phyloP scores from a whole-genome alignment of 108 stramenopile species.

The Cylindrotheca fusiformis region DNA sequence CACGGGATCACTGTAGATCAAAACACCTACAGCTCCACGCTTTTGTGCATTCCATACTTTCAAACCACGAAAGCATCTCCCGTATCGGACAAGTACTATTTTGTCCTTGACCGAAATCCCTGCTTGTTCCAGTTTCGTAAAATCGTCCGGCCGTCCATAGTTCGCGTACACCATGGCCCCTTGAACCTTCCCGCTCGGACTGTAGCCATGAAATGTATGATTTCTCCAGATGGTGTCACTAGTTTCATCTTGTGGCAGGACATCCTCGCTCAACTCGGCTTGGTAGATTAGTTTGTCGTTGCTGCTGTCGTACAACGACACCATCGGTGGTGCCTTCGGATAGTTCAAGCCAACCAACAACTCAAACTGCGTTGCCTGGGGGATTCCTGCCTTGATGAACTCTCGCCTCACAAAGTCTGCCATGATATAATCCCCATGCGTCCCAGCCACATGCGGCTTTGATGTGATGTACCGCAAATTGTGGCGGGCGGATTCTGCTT shows the following conservation, averaged over 20 bases:
- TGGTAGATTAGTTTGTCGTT: constrained; percentile 23
- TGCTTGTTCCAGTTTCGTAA: constrained; percentile 37
- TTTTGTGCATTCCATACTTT: constrained; percentile 67
- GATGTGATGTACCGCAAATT: constrained; percentile 23
- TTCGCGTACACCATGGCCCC: constrained; percentile 59
- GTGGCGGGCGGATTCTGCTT: constrained; percentile 1
- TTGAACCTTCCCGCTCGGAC: constrained; percentile 43
- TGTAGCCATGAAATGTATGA: constrained; percentile 63
- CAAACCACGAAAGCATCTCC: constrained; percentile 68
- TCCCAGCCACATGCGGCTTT: constrained; percentile 59
- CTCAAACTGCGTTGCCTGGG: constrained; percentile 30
- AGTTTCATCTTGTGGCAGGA: constrained; percentile 42
- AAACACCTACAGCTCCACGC: constrained; percentile 43
- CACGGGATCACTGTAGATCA: constrained; percentile 62
- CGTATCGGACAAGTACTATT: constrained; percentile 65
- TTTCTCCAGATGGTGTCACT: constrained; percentile 57
- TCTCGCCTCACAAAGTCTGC: constrained; percentile 47
- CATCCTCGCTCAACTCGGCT: constrained; percentile 46
- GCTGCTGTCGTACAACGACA: constrained; percentile 8
- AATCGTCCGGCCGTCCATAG: constrained; percentile 68
- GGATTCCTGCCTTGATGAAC: constrained; percentile 35
- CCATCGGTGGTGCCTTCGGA: constrained; percentile 19
- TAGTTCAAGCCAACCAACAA: constrained; percentile 52
- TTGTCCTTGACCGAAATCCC: constrained; percentile 43
- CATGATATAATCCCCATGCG: constrained; percentile 53